Evolutionary conservation across 73 alveolate genomes (phyloP).

Genomic region (Uronychia binucleata): DNA sequence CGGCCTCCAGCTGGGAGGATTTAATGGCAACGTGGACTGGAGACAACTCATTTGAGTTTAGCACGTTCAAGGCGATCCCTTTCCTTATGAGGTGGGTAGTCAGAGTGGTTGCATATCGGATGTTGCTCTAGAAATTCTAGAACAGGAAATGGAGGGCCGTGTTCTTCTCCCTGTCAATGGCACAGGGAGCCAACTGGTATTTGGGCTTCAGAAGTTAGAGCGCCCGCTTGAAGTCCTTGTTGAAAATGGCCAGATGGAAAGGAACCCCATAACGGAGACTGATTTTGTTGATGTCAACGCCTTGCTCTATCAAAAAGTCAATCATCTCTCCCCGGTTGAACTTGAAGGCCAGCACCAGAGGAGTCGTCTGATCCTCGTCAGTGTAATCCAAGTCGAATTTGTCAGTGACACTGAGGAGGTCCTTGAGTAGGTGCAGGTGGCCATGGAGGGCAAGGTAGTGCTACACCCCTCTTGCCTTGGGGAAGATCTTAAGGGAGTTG

Average conservation of each 20-base stretch:
- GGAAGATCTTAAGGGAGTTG: constrained; percentile 9
- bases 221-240: constrained; percentile 36
- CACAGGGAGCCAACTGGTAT: constrained; percentile 15
- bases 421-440: constrained; percentile 29
- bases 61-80: constrained; percentile 37
- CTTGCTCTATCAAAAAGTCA: neutral
- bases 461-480: constrained; percentile 19
- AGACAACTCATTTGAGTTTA: constrained; percentile 26
- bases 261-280: constrained; percentile 30
- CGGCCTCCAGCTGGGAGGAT: constrained; percentile 14
- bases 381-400: neutral
- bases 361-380: constrained; percentile 35
- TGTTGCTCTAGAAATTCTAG: constrained; percentile 19
- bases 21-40: constrained; percentile 45
- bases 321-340: constrained; percentile 7
- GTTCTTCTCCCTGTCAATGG: constrained; percentile 25
- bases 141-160: constrained; percentile 32
- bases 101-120: neutral
- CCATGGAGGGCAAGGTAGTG: constrained; percentile 42
- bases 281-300: constrained; percentile 10
- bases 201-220: constrained; percentile 15
- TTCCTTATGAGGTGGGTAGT: constrained; percentile 8
- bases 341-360: constrained; percentile 36
- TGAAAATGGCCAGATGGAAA: constrained; percentile 21
- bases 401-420: constrained; percentile 10